Percentiles rank a stretch among this genome's conserved stretches.
These are phyloP conservation scores for Penicillium sp. DNA, from an alignment of 2,329 filamentous ascomycete species.

Conservation along the genomic window DNA sequence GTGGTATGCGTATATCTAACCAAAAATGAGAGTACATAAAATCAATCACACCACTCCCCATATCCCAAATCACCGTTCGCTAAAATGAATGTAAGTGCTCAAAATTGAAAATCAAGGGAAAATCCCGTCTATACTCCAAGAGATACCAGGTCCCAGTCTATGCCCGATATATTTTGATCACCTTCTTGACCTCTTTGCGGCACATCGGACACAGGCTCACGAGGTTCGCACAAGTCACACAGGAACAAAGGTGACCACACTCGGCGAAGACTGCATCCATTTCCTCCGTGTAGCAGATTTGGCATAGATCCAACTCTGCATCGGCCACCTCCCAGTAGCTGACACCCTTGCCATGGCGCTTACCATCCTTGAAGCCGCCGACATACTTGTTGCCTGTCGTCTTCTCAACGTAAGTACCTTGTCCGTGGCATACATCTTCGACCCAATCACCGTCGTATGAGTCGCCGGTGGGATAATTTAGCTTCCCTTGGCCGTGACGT, in stretches of 20 bases:
- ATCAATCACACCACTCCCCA: not conserved
- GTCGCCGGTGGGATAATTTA: constrained; percentile 57
- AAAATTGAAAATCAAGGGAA: not conserved
- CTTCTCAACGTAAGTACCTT: constrained; percentile 56
- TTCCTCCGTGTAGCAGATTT: constrained; percentile 61
- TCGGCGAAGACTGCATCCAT: constrained; percentile 62
- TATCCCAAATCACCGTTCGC: constrained; percentile 4
- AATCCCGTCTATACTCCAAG: not conserved
- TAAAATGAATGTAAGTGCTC: constrained; percentile 2
- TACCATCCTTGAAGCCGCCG: constrained; percentile 60
- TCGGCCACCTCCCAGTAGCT: constrained; percentile 62
- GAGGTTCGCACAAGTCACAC: constrained; percentile 57
- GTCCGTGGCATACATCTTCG: constrained; percentile 51
- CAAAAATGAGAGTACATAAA: constrained; percentile 3
- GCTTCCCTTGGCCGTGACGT: constrained; percentile 56
- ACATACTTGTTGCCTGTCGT: constrained; percentile 60
- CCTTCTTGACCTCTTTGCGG: constrained; percentile 54
- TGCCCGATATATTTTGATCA: constrained; percentile 57
- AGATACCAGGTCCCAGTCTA: constrained; percentile 18
- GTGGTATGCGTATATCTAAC: constrained; percentile 5
- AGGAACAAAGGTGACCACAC: constrained; percentile 63
- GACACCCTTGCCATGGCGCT: constrained; percentile 60
- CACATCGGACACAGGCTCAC: constrained; percentile 62
- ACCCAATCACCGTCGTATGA: constrained; percentile 49
- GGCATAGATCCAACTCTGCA: constrained; percentile 58